Evolutionary conservation across 2,329 filamentous ascomycete species (phyloP).

Genomic region (Oidium heveae): DNA sequence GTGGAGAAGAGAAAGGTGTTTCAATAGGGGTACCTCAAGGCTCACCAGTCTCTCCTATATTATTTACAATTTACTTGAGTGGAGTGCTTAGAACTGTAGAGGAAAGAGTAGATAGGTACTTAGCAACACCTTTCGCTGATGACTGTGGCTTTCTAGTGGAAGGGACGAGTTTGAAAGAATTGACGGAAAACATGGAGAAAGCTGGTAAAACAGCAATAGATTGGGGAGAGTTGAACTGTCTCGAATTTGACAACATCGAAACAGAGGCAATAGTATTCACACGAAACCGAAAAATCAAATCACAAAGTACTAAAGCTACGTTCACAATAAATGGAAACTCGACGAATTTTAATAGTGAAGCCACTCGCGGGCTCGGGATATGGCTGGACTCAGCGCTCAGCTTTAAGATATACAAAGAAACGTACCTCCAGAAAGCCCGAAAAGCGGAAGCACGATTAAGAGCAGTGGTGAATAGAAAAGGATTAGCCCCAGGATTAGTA

Average conservation of each 20-base stretch:
- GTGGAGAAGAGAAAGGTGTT: neutral
- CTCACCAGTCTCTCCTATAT: too few species aligned
- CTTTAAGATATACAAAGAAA: neutral
- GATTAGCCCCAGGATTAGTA: too few species aligned
- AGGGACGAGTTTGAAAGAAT: neutral
- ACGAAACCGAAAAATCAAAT: neutral
- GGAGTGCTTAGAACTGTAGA: too few species aligned
- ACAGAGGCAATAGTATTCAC: neutral
- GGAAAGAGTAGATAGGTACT: too few species aligned
- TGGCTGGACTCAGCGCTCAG: neutral
- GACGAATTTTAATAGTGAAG: neutral
- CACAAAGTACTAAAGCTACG: neutral
- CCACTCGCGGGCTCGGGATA: neutral
- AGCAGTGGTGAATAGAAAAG: too few species aligned
- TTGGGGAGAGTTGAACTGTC: neutral
- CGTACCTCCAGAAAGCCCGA: neutral
- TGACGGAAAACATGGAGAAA: neutral
- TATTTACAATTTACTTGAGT: too few species aligned
- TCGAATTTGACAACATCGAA: neutral
- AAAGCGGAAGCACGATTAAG: too few species aligned
- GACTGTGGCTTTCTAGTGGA: too few species aligned
- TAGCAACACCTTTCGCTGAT: too few species aligned
- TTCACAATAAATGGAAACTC: neutral
- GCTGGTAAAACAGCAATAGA: neutral
- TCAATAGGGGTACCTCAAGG: too few species aligned